A percentile compares a stretch with the other conserved stretches of the same genome.
phyloP scores from a whole-genome alignment of 2,329 filamentous ascomycete genomes.

The Ascochyta lentis region DNA sequence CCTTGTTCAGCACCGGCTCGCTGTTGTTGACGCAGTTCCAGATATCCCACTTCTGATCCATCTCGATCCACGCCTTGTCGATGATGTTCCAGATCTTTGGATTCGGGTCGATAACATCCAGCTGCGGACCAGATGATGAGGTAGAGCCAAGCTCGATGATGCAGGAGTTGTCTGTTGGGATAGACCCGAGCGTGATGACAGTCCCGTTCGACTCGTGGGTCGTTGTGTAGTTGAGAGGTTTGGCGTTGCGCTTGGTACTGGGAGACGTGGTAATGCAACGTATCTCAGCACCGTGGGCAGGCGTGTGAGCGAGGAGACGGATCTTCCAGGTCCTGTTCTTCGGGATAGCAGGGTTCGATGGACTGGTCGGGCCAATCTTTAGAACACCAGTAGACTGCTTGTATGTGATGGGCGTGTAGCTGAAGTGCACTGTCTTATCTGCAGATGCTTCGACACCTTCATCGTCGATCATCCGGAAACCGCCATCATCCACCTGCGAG shows the following conservation, averaged over 20 bases:
- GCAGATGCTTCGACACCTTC: constrained; percentile 29
- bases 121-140: constrained; percentile 30
- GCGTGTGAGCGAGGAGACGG: constrained; percentile 41
- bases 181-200: constrained; percentile 28
- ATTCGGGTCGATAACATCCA: constrained; percentile 43
- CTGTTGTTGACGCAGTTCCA: constrained; percentile 39
- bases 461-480: constrained; percentile 54
- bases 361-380: constrained; percentile 43
- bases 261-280: constrained; percentile 34
- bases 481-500: constrained; percentile 45
- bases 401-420: constrained; percentile 46
- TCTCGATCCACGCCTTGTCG: constrained; percentile 36
- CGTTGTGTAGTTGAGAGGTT: constrained; percentile 26
- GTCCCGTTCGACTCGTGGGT: constrained; percentile 34
- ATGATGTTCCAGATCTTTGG: constrained; percentile 39
- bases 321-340: constrained; percentile 41
- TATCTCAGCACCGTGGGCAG: constrained; percentile 21
- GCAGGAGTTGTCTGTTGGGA: constrained; percentile 31
- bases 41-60: constrained; percentile 44
- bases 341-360: constrained; percentile 35
- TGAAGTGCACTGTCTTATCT: constrained; percentile 41
- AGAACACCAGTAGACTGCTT: constrained; percentile 47
- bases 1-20: constrained; percentile 39
- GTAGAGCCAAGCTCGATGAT: constrained; percentile 37
- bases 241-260: constrained; percentile 34